These are phyloP conservation scores for Penicillium brevicompactum DNA, from an alignment of 2,329 filamentous ascomycete species.

Conservation along the genomic window DNA sequence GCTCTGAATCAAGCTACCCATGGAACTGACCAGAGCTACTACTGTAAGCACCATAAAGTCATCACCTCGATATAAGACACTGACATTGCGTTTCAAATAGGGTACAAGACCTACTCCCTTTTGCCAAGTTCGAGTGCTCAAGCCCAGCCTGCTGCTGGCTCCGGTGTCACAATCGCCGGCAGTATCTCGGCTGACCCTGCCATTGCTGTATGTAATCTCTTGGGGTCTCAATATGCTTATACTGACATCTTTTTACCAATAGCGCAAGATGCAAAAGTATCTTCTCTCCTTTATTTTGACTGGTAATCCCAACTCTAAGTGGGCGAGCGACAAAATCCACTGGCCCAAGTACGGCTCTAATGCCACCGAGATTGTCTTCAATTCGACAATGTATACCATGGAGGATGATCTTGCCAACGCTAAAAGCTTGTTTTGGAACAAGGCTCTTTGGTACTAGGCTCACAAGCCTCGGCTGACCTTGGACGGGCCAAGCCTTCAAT, in stretches of 20 bases:
- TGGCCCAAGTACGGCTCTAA: slow-evolving; percentile 35
- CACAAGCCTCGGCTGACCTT: not conserved
- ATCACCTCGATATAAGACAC: not conserved
- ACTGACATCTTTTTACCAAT: slow-evolving; percentile 4
- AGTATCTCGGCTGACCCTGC: slow-evolving; percentile 26
- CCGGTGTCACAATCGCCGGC: slow-evolving; percentile 17
- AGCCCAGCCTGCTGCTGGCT: slow-evolving; percentile 8
- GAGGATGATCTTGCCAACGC: slow-evolving; percentile 36
- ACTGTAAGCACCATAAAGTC: slow-evolving; percentile 23
- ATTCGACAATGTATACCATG: slow-evolving; percentile 32
- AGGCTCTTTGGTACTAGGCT: slow-evolving; percentile 39
- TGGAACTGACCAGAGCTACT: slow-evolving; percentile 41
- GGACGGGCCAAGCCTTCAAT: not conserved
- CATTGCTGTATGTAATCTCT: slow-evolving; percentile 20
- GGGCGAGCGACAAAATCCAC: slow-evolving; percentile 36
- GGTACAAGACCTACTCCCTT: slow-evolving; percentile 16
- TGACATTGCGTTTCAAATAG: not conserved
- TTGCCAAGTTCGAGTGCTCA: slow-evolving; percentile 9
- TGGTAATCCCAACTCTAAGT: slow-evolving; percentile 33
- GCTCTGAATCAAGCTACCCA: slow-evolving; percentile 35
- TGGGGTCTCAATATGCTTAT: not conserved
- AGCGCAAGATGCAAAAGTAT: slow-evolving; percentile 35
- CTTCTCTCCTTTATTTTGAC: slow-evolving; percentile 33
- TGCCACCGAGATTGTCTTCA: slow-evolving; percentile 34
- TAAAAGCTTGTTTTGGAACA: slow-evolving; percentile 36